These are phyloP conservation scores for Kwoniella bestiolae DNA, from an alignment of 768 basidiomycete genomes.

Conservation along the genomic window DNA sequence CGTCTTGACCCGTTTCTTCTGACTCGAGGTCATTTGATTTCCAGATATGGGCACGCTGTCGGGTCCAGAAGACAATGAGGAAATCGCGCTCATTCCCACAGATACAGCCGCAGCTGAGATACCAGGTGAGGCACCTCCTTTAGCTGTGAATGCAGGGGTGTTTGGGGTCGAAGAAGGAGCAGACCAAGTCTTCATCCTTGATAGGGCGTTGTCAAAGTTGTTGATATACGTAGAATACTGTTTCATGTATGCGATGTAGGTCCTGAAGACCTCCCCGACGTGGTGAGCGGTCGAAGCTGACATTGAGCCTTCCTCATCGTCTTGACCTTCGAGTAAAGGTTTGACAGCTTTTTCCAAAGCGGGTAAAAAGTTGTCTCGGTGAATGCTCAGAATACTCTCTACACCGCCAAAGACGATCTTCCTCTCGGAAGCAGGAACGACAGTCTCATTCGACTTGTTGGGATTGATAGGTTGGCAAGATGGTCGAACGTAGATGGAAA, in stretches of 20 bases:
- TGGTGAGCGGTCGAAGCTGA: constrained; percentile 75
- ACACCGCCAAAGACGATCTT: constrained; percentile 90
- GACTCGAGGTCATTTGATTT: constrained; percentile 61
- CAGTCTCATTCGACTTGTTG: constrained; percentile 74
- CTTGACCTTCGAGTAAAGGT: constrained; percentile 66
- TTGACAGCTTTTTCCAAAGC: constrained; percentile 79
- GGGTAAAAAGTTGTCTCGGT: constrained; percentile 88
- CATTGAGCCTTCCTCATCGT: constrained; percentile 72
- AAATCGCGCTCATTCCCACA: constrained; percentile 36
- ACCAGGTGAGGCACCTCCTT: constrained; percentile 17
- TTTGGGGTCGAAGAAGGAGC: constrained; percentile 29
- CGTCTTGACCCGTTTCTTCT: constrained; percentile 82
- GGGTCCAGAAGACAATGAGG: constrained; percentile 23
- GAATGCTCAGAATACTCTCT: constrained; percentile 88
- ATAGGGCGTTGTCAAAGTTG: constrained; percentile 91
- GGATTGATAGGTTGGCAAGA: constrained; percentile 69
- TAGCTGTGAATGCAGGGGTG: constrained; percentile 25
- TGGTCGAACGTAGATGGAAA: constrained; percentile 93
- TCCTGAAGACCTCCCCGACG: constrained; percentile 86
- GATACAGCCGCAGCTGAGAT: constrained; percentile 34
- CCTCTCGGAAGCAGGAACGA: constrained; percentile 82
- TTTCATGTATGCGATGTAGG: constrained; percentile 95
- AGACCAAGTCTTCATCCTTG: constrained; percentile 85
- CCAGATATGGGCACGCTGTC: constrained; percentile 31
- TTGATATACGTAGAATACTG: constrained; percentile 99